Evolutionary conservation across 2,329 filamentous ascomycete genomes (phyloP).

Genomic region (Fusarium nygamai): DNA sequence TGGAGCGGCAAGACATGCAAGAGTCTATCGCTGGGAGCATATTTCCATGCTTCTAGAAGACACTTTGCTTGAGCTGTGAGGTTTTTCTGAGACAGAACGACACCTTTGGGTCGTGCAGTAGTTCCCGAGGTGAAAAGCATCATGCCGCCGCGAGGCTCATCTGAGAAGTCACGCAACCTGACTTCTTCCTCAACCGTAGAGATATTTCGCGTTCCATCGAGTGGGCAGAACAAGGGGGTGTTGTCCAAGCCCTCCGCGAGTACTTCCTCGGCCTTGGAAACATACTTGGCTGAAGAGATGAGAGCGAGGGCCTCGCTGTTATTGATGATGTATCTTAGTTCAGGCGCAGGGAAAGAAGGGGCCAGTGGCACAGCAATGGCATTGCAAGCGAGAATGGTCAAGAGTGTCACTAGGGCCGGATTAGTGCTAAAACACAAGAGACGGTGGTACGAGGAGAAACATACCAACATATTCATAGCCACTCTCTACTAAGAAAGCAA

Average conservation of each 20-base stretch:
- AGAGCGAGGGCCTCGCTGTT: slow-evolving; percentile 84
- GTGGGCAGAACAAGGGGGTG: slow-evolving; percentile 69
- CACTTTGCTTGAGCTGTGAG: slow-evolving; percentile 85
- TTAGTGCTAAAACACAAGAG: background rate
- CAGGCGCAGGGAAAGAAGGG: slow-evolving; percentile 83
- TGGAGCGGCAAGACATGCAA: slow-evolving; percentile 93
- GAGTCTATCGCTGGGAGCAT: slow-evolving; percentile 78
- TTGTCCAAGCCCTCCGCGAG: slow-evolving; percentile 71
- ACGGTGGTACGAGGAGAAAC: slow-evolving; percentile 16
- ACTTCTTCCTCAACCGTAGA: slow-evolving; percentile 62
- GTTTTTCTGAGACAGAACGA: slow-evolving; percentile 81
- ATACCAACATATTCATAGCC: slow-evolving; percentile 98
- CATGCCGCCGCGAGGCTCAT: slow-evolving; percentile 74
- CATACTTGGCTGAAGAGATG: slow-evolving; percentile 81
- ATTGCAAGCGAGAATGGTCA: slow-evolving; percentile 85
- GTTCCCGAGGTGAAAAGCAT: slow-evolving; percentile 99
- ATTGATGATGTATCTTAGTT: slow-evolving; percentile 90
- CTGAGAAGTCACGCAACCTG: slow-evolving; percentile 60
- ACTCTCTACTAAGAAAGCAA: slow-evolving; percentile 94
- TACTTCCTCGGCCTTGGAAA: slow-evolving; percentile 76
- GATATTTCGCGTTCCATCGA: slow-evolving; percentile 72
- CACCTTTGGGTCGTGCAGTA: slow-evolving; percentile 95
- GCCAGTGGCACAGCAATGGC: slow-evolving; percentile 92
- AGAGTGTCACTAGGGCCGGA: slow-evolving; percentile 75
- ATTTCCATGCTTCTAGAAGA: slow-evolving; percentile 87